phyloP scores from a whole-genome alignment of 495 filamentous ascomycete genomes.

The Schizothecium vesticola region DNA sequence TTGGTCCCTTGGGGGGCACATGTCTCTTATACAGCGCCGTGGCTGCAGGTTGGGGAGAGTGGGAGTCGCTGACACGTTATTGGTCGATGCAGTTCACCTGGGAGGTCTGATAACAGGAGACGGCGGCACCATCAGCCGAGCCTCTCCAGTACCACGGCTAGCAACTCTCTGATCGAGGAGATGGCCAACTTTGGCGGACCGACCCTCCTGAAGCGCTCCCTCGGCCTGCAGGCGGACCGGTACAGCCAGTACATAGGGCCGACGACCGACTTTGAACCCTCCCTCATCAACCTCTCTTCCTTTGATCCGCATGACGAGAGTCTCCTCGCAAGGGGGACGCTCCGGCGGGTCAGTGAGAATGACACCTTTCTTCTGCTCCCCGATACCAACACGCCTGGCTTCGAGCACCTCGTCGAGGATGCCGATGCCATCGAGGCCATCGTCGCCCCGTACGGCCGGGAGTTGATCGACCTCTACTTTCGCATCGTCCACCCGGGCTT shows the following conservation, averaged over 20 bases:
- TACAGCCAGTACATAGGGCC: slow-evolving; percentile 62
- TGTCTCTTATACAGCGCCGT: neutral
- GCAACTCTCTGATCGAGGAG: slow-evolving; percentile 51
- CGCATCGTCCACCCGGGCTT: slow-evolving; percentile 82
- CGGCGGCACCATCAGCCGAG: slow-evolving; percentile 48
- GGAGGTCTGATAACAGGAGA: slow-evolving; percentile 49
- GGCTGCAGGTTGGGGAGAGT: slow-evolving; percentile 4
- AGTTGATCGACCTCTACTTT: slow-evolving; percentile 83
- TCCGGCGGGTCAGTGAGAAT: slow-evolving; percentile 74
- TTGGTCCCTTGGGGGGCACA: neutral
- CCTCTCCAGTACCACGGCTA: slow-evolving; percentile 49
- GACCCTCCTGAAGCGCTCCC: slow-evolving; percentile 56
- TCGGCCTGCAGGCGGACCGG: slow-evolving; percentile 55
- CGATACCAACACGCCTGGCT: slow-evolving; percentile 56
- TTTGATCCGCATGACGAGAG: slow-evolving; percentile 71
- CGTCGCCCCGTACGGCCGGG: slow-evolving; percentile 74
- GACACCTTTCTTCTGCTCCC: slow-evolving; percentile 81
- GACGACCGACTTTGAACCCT: slow-evolving; percentile 68
- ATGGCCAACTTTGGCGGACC: slow-evolving; percentile 58
- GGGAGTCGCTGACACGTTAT: slow-evolving; percentile 38
- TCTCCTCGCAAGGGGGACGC: slow-evolving; percentile 57
- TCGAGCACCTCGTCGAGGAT: slow-evolving; percentile 57
- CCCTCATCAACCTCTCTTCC: slow-evolving; percentile 63
- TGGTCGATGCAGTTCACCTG: slow-evolving; percentile 46
- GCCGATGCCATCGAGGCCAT: slow-evolving; percentile 75